Evolutionary conservation across 2,329 filamentous ascomycete species (phyloP).

Genomic region (Neurospora sp.): DNA sequence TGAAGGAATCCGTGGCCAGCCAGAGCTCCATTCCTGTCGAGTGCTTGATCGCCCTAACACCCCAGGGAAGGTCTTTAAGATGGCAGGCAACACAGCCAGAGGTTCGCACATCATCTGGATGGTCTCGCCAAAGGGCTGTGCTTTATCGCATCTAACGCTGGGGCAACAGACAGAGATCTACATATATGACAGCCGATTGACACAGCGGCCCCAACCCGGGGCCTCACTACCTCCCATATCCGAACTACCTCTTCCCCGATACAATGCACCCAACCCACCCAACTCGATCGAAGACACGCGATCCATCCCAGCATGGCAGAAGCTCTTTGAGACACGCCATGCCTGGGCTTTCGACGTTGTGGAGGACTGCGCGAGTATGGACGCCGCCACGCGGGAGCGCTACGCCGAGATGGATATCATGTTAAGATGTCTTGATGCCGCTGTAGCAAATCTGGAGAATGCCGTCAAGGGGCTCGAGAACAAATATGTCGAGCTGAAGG

Average conservation of each 20-base stretch:
- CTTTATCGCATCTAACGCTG: conserved; percentile 10
- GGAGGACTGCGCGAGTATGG: conserved; percentile 58
- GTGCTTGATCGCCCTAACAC: conserved; percentile 79
- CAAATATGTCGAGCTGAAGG: conserved; percentile 59
- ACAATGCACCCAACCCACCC: conserved; percentile 57
- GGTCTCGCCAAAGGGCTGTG: background rate
- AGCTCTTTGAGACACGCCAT: conserved; percentile 69
- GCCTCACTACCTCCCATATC: conserved; percentile 31
- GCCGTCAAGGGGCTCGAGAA: conserved; percentile 63
- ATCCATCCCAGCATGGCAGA: conserved; percentile 78
- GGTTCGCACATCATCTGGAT: conserved; percentile 35
- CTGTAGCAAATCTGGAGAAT: conserved; percentile 72
- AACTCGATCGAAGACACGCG: conserved; percentile 73
- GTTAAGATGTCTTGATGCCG: conserved; percentile 70
- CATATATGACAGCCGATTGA: conserved; percentile 77
- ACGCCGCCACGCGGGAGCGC: conserved; percentile 50
- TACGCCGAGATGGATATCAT: conserved; percentile 68
- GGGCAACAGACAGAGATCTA: conserved; percentile 67
- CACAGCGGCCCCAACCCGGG: conserved; percentile 43
- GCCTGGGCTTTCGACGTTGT: conserved; percentile 67
- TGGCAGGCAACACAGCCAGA: conserved; percentile 70
- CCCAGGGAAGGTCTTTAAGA: conserved; percentile 75
- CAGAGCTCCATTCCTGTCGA: conserved; percentile 63
- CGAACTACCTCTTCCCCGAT: conserved; percentile 43
- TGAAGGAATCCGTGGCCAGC: conserved; percentile 70